Evolutionary conservation across 331 rosid species (phyloP).

Genomic region (Pyrus hybrid): DNA sequence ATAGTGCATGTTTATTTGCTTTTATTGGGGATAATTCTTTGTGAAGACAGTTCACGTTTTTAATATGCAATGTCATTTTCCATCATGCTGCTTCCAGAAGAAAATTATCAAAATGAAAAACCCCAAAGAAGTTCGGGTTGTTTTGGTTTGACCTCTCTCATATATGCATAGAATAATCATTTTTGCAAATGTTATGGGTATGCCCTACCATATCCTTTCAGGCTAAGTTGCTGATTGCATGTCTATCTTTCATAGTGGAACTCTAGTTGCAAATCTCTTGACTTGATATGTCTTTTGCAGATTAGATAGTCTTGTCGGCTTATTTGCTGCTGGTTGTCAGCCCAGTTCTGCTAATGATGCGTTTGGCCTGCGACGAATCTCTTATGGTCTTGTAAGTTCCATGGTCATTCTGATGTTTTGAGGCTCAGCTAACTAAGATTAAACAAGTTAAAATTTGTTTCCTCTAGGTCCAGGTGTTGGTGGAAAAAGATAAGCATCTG

Average conservation of each 20-base stretch:
- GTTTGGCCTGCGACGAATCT: constrained; percentile 85
- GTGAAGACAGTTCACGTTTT: neutral
- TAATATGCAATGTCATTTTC: neutral
- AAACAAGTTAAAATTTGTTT: constrained; percentile 7
- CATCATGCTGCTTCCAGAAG: neutral
- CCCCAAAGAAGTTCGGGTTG: neutral
- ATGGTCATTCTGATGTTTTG: constrained; percentile 10
- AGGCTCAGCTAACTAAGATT: constrained; percentile 11
- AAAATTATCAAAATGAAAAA: neutral
- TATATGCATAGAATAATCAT: neutral
- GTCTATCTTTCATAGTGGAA: neutral
- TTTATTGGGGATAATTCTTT: neutral
- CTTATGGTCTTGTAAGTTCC: constrained; percentile 87
- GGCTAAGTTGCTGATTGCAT: neutral
- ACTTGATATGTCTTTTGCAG: constrained; percentile 42
- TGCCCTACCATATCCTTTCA: neutral
- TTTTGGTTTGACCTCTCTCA: neutral
- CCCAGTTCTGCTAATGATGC: constrained; percentile 89
- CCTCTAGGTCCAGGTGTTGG: constrained; percentile 78
- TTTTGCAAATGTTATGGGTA: neutral
- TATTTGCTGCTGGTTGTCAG: constrained; percentile 92
- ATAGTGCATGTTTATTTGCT: neutral
- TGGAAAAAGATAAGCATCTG: constrained; percentile 70
- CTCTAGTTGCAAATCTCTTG: constrained; percentile 7
- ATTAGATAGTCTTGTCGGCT: constrained; percentile 86